Conservation (phyloP, 2,329 filamentous ascomycete genomes). For the Colletotrichum spinosum region DNA sequence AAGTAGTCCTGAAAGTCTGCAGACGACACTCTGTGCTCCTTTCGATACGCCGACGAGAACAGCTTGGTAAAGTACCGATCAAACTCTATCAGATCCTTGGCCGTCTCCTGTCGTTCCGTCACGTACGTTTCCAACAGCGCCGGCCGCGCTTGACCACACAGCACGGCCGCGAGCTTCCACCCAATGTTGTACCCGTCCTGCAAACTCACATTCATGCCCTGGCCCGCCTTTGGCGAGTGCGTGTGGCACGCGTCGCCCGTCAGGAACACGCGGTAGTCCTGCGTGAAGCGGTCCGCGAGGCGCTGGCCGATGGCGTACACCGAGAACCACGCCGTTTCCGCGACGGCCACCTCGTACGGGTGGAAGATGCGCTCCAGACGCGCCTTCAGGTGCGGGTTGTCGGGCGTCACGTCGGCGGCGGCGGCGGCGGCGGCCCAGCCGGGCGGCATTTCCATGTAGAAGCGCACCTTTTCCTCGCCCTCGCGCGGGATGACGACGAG, state of each 20-base stretch:
- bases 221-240: conserved; percentile 79
- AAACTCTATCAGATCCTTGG: conserved; percentile 86
- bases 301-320: conserved; percentile 83
- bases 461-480: conserved; percentile 67
- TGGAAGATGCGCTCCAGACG: conserved; percentile 65
- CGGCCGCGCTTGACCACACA: conserved; percentile 80
- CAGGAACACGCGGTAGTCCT: conserved; percentile 77
- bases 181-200: conserved; percentile 88
- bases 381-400: conserved; percentile 58
- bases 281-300: conserved; percentile 74
- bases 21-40: conserved; percentile 52
- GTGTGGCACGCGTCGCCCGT: conserved; percentile 83
- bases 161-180: conserved; percentile 95
- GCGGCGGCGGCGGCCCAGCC: conserved; percentile 58
- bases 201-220: conserved; percentile 85
- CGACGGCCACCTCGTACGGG: conserved; percentile 68
- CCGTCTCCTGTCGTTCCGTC: conserved; percentile 84
- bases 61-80: conserved; percentile 91
- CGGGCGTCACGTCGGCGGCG: conserved; percentile 58
- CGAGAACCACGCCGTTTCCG: conserved; percentile 77
- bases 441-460: conserved; percentile 73
- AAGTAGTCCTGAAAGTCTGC: conserved; percentile 69
- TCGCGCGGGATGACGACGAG: conserved; percentile 82
- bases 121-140: conserved; percentile 87
- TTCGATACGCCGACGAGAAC: conserved; percentile 70